Percentiles rank a stretch among this genome's conserved stretches.
Evolutionary conservation across 805 yeast species (phyloP).

Genomic region (Starmerella apicola): DNA sequence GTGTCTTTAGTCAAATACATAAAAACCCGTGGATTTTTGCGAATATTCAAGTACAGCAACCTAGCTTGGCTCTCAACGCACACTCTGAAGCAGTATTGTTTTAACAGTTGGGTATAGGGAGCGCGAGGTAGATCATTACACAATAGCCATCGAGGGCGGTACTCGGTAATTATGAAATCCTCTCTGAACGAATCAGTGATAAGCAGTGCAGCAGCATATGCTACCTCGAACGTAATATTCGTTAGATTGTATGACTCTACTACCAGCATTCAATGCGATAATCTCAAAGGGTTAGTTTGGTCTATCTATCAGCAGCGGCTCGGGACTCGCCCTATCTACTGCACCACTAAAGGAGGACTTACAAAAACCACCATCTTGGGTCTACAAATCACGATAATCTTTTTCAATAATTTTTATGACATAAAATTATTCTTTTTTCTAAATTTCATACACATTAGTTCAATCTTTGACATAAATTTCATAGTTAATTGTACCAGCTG

Average conservation of each 20-base stretch:
- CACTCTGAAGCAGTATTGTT: conserved; percentile 3
- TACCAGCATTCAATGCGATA: not conserved
- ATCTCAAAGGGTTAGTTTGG: no score
- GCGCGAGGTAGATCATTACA: conserved; percentile 1
- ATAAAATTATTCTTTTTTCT: no score
- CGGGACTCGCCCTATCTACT: no score
- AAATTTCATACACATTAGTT: no score
- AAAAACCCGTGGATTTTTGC: conserved; percentile 3
- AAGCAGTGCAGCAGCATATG: conserved; percentile 5
- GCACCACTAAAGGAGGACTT: no score
- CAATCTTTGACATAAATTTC: no score
- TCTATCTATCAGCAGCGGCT: no score
- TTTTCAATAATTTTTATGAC: no score
- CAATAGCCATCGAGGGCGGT: conserved; percentile 6
- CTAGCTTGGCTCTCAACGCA: conserved; percentile 5
- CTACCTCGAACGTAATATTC: conserved; percentile 9
- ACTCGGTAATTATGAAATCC: conserved; percentile 10
- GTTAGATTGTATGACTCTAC: conserved; percentile 1
- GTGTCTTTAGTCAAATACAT: conserved; percentile 2
- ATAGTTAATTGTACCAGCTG: no score
- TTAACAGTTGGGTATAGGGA: not conserved
- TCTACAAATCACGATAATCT: no score
- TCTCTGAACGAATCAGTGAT: conserved; percentile 11
- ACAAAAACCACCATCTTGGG: no score
- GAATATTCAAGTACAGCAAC: not conserved